Base-by-base conservation (phyloP, 2,329 filamentous ascomycete species). In the Aspergillus novoparasiticus region DNA sequence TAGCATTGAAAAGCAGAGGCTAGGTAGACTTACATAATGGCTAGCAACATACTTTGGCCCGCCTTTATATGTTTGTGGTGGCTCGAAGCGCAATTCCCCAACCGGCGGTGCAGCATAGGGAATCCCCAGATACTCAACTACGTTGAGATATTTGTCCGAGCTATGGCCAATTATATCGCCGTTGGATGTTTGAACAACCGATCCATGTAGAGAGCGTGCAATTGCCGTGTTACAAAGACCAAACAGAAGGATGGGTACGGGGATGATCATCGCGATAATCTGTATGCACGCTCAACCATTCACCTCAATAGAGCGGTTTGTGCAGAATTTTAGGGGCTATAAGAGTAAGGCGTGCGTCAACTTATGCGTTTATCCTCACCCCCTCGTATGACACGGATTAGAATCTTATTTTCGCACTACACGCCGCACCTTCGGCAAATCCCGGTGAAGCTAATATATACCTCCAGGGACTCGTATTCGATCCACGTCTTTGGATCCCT, bases 41-140 rank as follows among this genome's bases (percentile, higher is more conserved):
- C 57, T 56, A 41, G 66, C 66, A 1, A 51, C 36, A 57, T 67
- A 51, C 4, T 61, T 57, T n/a, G 23, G 39, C 32, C 63, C 56
- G 28, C 46, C 58, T 10, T 48, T 30, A 41, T 66, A 72, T 43
- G 53, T 51, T 14, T 66, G 59, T 2, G 73, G 73, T 6, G 69
- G 54, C 5, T 65, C 65, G 56, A 75, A 75, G 36, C 74, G 73
- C n/a, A 73, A 62, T n/a, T 71, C 59, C 9, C 68, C 70, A 23
- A 69, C 65, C 10, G 73, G 73, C 4, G 74, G 61, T 3, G 65
- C 58, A 26, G 72, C 73, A 62, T 71, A 76, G 3, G 69, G 73
- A 36, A 76, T 72, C 6, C 70, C 74, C 46, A 72, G 65, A 56
- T 71, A 75, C 46, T 73, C 73, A n/a, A 19, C 4, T 6, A 51